Base-by-base conservation (phyloP, 2,329 filamentous ascomycete species). In the Mollisiaceae sp. region DNA sequence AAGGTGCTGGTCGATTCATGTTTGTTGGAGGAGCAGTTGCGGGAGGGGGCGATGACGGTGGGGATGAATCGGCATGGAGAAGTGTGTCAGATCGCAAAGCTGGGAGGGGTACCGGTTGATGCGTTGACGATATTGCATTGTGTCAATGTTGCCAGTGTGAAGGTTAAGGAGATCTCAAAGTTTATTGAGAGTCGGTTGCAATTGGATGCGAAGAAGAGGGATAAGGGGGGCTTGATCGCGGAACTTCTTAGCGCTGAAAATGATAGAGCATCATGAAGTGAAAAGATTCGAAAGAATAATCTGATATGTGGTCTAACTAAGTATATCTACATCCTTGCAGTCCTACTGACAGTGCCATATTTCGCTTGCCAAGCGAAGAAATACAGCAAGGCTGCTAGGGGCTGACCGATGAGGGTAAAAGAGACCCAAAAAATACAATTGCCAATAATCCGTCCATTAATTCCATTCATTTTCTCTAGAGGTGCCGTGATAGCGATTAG, bases 291-390 rank as follows among this genome's bases (percentile, higher is more conserved):
- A 60, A 52, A 27, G 56, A 36, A 32, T 35, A 18, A 41, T 9
- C 15, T 52, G n/a, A 8, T 15, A 15, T 18, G 27, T 2, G 47
- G 36, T 45, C n/a, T 57, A 43, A 45, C 20, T 20, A 41, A 45
- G 20, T 12, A 36, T 59, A 38, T 59, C 45, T 63, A 66, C 36
- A 22, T n/a, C 65, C 62, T 64, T 32, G 55, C 50, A 27, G 27
- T 27, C 50, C 70, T 72, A 70, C 86, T 92, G 24, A 94, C 90
- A 73, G 90, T 93, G 14, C 95, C 95, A 76, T 97, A 97, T 81
- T 98, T 98, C 63, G 93, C 93, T 80, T 98, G 94, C 94, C 95
- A 99, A 1, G 94, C 94, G 77, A 98, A 98, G 78, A 97, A 99
- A 78, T 99, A 99, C 77, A 97, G 83, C 66, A 99, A 81, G 0